Conservation (phyloP, 192 early-diverging fungal genomes). For the Coemansia sp. region DNA sequence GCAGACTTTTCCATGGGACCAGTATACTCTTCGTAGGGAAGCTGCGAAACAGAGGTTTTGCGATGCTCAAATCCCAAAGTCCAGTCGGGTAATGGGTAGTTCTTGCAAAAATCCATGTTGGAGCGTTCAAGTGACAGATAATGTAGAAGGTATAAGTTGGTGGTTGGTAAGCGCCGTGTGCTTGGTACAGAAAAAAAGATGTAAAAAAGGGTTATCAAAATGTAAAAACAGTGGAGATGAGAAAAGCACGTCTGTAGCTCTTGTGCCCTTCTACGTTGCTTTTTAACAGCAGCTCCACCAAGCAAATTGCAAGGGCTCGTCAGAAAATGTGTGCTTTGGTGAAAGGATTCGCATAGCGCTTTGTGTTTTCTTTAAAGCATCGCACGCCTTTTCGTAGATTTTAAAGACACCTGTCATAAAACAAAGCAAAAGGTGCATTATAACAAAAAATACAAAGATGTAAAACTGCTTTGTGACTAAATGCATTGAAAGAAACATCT, state of each 20-base stretch:
- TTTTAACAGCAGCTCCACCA: not conserved
- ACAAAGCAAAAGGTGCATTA: no score
- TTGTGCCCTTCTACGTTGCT: not conserved
- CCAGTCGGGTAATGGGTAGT: constrained; percentile 9
- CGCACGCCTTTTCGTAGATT: no score
- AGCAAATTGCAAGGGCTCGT: not conserved
- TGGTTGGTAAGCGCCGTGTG: not conserved
- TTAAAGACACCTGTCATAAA: no score
- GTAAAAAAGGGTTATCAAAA: not conserved
- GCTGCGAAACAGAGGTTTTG: not conserved
- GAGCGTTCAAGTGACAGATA: not conserved
- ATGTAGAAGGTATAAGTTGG: not conserved
- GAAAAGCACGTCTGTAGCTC: not conserved
- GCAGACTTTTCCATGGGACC: constrained; percentile 41
- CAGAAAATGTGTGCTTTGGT: not conserved
- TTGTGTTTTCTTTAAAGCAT: no score
- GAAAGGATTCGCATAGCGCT: not conserved
- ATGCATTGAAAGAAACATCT: no score
- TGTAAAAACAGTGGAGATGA: not conserved
- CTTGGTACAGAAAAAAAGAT: not conserved
- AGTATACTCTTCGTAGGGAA: constrained; percentile 14
- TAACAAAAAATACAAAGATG: no score
- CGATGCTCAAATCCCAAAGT: constrained; percentile 5
- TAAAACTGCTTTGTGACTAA: no score
- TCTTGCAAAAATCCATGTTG: constrained; percentile 2